Percentiles rank a stretch among this genome's conserved stretches.
phyloP scores from a whole-genome alignment of 2,329 filamentous ascomycete species.

The Leptographium radiaticola region DNA sequence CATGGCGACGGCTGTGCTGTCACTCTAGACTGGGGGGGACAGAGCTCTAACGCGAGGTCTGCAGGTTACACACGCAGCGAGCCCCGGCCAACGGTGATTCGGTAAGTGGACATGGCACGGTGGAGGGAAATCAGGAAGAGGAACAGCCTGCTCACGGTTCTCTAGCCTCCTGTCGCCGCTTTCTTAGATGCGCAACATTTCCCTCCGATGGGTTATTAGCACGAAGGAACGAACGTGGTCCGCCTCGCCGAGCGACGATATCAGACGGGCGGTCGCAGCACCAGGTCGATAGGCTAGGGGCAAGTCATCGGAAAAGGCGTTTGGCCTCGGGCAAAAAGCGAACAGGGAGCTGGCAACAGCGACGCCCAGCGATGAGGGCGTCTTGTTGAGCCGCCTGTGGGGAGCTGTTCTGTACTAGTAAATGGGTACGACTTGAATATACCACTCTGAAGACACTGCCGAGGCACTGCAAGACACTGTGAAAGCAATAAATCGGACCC shows the following conservation, averaged over 20 bases:
- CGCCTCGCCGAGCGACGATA: not conserved
- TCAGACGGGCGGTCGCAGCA: not conserved
- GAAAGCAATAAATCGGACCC: too few species aligned
- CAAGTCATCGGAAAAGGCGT: not conserved
- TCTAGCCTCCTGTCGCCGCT: conserved; percentile 50
- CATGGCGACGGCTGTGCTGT: conserved; percentile 11
- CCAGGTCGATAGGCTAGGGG: not conserved
- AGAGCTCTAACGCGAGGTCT: not conserved
- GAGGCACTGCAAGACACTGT: not conserved
- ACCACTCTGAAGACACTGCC: conserved; percentile 5
- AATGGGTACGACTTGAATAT: conserved; percentile 3
- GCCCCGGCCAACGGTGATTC: conserved; percentile 63
- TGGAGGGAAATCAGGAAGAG: too few species aligned
- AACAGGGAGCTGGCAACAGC: too few species aligned
- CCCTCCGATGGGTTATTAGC: not conserved
- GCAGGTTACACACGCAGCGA: conserved; percentile 88
- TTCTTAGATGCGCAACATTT: conserved; percentile 28
- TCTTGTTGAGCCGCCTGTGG: not conserved
- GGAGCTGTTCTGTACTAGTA: conserved; percentile 8
- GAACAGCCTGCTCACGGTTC: not conserved
- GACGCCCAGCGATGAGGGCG: not conserved
- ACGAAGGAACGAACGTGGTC: not conserved
- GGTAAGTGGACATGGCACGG: conserved; percentile 23
- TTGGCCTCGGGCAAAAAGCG: not conserved
- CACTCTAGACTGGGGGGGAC: too few species aligned